Conservation (phyloP, 306 rosid species). For the Prunus mira region DNA sequence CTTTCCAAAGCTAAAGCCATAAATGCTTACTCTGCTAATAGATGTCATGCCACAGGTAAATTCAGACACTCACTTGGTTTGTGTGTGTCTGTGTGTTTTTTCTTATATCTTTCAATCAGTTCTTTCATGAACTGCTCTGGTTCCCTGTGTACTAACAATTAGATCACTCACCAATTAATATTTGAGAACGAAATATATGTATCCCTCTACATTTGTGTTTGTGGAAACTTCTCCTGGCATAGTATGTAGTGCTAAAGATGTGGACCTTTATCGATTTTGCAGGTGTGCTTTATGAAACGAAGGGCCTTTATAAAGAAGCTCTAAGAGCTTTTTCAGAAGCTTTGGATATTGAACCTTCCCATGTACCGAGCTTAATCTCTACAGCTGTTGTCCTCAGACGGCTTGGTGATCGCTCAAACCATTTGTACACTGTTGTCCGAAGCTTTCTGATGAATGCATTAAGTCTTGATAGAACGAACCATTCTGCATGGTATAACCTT, state of each 20-base stretch:
- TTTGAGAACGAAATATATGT: neutral
- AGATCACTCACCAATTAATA: neutral
- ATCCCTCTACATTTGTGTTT: neutral
- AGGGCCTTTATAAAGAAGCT: slow-evolving; percentile 69
- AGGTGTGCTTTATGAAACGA: slow-evolving; percentile 64
- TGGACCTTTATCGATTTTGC: slow-evolving; percentile 18
- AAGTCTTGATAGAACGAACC: slow-evolving; percentile 55
- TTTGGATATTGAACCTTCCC: slow-evolving; percentile 60
- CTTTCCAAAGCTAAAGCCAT: slow-evolving; percentile 71
- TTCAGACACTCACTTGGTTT: neutral
- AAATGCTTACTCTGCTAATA: slow-evolving; percentile 49
- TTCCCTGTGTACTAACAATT: neutral
- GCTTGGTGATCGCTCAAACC: slow-evolving; percentile 19
- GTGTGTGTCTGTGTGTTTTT: neutral
- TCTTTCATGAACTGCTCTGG: neutral
- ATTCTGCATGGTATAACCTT: slow-evolving; percentile 81
- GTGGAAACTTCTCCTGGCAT: neutral
- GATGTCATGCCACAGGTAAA: slow-evolving; percentile 71
- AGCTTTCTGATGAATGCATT: slow-evolving; percentile 74
- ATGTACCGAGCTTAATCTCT: slow-evolving; percentile 72
- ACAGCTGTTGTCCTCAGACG: slow-evolving; percentile 48
- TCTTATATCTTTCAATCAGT: neutral
- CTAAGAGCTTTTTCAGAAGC: slow-evolving; percentile 53
- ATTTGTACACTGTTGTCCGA: slow-evolving; percentile 36
- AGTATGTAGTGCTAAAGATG: neutral